Base-by-base conservation (phyloP, 2,329 filamentous ascomycete species). In the Verticillium albo-atrum region DNA sequence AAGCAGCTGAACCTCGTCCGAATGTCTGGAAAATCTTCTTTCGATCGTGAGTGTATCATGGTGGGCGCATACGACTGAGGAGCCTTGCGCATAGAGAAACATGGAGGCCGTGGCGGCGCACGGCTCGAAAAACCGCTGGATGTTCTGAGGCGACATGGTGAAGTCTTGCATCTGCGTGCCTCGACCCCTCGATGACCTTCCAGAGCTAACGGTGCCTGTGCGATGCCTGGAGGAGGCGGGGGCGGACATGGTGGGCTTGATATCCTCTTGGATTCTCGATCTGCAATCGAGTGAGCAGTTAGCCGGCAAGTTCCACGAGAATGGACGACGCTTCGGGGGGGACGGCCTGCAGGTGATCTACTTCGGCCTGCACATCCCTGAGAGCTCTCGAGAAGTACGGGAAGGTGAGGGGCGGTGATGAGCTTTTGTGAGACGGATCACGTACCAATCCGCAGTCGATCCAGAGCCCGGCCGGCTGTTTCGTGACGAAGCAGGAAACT, bases 31-130 rank as follows among this genome's bases (percentile, higher is more conserved):
- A 71, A 98, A 98, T 20, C 90, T 85, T 62, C 92, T 83, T 70
- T 98, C 94, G 65, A 98, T 89, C 20, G 90, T 91, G 58, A 99
- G 78, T 3, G 91, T 96, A 71, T 98, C 94, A 76, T 98, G 94
- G 69, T 96, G 92, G 32, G 94, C 87, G 72, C 92, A 95, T 26
- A 97, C 82, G 60, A 99, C 87, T 6, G 88, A 85, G 57, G 87
- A 88, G 32, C 91, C 90, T 72, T 98, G 85, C 26, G 92, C 88
- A 74, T 96, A 97, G 27, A 99, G 83, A 65, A 99, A 89, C 79
- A 95, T 90, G 26, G 92, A 91, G 2, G 90, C 91, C 4, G 95
- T 98, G 30, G 95, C 92, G 20, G 92, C 92, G 73, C 91, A 96
- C 60, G 95, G 90, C 67, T 95, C 90, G 67, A 97, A 92, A 62